These are phyloP conservation scores for Acanthochlamys bracteata DNA, from an alignment of 106 monocot species.

Conservation along the genomic window DNA sequence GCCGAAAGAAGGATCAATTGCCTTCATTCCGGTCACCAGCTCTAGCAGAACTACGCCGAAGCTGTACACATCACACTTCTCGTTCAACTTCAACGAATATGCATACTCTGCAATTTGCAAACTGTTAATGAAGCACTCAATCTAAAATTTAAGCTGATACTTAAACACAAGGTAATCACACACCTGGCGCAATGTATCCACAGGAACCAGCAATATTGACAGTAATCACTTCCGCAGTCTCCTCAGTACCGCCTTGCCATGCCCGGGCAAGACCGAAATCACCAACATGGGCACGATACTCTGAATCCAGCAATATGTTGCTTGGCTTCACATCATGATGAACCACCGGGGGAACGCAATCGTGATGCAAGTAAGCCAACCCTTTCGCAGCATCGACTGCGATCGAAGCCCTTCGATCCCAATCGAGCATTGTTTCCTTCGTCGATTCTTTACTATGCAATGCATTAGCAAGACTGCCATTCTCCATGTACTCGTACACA, in stretches of 20 bases:
- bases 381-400: conserved; percentile 43
- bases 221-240: conserved; percentile 2
- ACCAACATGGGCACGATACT: conserved; percentile 34
- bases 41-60: conserved; percentile 53
- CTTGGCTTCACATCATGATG: conserved; percentile 50
- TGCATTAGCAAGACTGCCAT: conserved; percentile 31
- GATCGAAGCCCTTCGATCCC: conserved; percentile 36
- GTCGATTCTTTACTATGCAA: conserved; percentile 35
- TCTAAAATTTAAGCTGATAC: no score
- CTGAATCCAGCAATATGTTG: conserved; percentile 48
- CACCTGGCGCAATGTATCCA: conserved; percentile 63
- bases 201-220: conserved; percentile 38
- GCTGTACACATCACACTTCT: conserved; percentile 55
- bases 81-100: conserved; percentile 48
- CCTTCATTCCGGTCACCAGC: conserved; percentile 45
- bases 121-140: no score
- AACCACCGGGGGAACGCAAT: conserved; percentile 41
- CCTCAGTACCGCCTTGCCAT: neutral
- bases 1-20: conserved; percentile 29
- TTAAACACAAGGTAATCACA: no score
- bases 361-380: conserved; percentile 52
- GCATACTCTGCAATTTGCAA: conserved; percentile 38
- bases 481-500: conserved; percentile 64
- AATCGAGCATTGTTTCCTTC: conserved; percentile 32
- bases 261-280: conserved; percentile 39